These are phyloP conservation scores for carrot (Daucus carota) DNA, from an alignment of 129 eudicot species.

Conservation along the genomic window DNA sequence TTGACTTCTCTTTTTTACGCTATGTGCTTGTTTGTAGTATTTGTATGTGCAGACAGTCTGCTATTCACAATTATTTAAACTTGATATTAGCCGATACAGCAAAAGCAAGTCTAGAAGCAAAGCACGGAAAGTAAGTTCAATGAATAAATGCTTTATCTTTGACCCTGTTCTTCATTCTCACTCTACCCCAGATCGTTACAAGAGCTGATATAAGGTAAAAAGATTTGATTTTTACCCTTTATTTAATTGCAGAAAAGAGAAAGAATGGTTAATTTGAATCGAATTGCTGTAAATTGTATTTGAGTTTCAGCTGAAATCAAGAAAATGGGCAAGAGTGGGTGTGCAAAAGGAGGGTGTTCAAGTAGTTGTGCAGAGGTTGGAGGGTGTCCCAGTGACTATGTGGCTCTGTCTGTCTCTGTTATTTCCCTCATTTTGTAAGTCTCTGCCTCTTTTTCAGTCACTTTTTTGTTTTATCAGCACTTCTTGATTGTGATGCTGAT, in stretches of 20 bases:
- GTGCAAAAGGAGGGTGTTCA: constrained; percentile 40
- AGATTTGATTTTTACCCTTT: neutral
- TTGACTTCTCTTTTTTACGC: neutral
- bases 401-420: constrained; percentile 50
- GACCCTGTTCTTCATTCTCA: neutral
- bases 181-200: neutral
- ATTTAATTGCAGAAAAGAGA: too few species aligned
- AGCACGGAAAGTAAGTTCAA: neutral
- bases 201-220: neutral
- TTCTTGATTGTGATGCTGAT: neutral
- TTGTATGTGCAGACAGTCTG: neutral
- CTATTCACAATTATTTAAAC: too few species aligned
- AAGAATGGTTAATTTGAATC: neutral
- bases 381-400: constrained; percentile 83
- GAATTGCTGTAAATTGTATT: neutral
- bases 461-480: neutral
- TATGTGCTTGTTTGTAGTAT: neutral
- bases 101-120: neutral
- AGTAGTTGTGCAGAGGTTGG: constrained; percentile 44
- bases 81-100: too few species aligned
- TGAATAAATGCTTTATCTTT: neutral
- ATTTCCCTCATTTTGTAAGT: constrained; percentile 48
- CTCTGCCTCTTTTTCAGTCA: neutral
- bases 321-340: constrained; percentile 13
- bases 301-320: neutral